A percentile compares a stretch with the other conserved stretches of the same genome.
Conservation (phyloP, 306 rosid genomes). For the Rosa rugosa region DNA sequence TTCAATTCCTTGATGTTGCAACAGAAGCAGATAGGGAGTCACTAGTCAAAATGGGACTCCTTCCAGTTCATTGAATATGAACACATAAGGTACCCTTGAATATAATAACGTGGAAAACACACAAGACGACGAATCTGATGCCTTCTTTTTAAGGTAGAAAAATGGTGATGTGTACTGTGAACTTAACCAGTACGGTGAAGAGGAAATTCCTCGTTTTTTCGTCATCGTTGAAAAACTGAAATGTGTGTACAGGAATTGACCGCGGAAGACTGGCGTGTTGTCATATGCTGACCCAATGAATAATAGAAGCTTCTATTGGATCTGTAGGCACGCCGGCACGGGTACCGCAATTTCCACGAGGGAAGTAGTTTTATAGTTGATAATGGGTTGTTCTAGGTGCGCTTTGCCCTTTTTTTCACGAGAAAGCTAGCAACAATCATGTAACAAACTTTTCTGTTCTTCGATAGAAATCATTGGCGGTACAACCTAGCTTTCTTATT, state of each 20-base stretch:
- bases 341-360: not conserved
- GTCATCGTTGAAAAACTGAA: not conserved
- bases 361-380: not conserved
- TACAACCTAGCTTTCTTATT: too few relatives aligned
- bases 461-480: not conserved
- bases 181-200: not conserved
- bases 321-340: too few relatives aligned
- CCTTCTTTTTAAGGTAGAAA: not conserved
- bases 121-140: not conserved
- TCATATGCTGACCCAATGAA: constrained; percentile 7
- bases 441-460: not conserved
- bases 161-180: not conserved
- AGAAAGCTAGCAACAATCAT: not conserved
- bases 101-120: not conserved
- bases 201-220: not conserved
- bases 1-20: not conserved
- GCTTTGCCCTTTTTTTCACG: not conserved
- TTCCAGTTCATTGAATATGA: not conserved
- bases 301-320: not conserved
- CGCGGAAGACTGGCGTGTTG: not conserved
- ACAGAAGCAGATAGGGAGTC: not conserved
- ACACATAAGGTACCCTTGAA: not conserved
- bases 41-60: constrained; percentile 19
- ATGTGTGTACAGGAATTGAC: not conserved
- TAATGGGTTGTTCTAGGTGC: not conserved